Conservation (phyloP, 495 filamentous ascomycete species). For the Penicillium taxi region DNA sequence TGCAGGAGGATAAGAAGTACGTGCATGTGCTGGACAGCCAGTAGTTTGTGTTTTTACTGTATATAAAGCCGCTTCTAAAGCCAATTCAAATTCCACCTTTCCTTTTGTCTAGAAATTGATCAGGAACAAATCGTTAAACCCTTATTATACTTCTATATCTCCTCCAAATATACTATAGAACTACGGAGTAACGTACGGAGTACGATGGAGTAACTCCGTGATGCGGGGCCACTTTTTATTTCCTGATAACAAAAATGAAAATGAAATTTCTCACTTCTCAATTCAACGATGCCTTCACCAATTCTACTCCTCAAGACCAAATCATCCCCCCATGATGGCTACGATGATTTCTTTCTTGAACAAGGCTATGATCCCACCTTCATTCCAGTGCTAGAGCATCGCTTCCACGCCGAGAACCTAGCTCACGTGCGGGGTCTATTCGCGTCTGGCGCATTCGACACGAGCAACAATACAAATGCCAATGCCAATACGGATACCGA, state of each 20-base stretch:
- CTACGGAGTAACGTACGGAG: too few species aligned
- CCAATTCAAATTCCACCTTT: conserved; percentile 30
- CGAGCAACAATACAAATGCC: not conserved
- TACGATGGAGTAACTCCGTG: too few species aligned
- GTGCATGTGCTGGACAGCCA: conserved; percentile 88
- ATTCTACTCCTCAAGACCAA: conserved; percentile 83
- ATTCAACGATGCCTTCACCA: conserved; percentile 13
- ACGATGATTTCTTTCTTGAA: conserved; percentile 63
- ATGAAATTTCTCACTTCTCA: not conserved
- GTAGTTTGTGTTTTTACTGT: conserved; percentile 45
- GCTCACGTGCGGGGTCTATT: conserved; percentile 36
- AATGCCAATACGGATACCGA: conserved; percentile 2
- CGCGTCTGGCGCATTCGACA: conserved; percentile 18
- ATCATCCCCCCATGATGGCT: conserved; percentile 69
- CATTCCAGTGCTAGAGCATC: conserved; percentile 78
- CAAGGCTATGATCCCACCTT: conserved; percentile 50
- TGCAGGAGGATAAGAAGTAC: conserved; percentile 90
- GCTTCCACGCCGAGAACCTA: conserved; percentile 43
- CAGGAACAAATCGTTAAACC: not conserved
- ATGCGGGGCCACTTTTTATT: too few species aligned
- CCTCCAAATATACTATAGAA: too few species aligned
- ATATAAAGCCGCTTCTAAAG: conserved; percentile 37
- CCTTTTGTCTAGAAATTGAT: conserved; percentile 18
- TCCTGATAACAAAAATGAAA: too few species aligned
- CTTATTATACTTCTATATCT: too few species aligned